A percentile compares a stretch with the other conserved stretches of the same genome.
Evolutionary conservation across 345 rosid species (phyloP).

Genomic region (Sisymbrium irio): DNA sequence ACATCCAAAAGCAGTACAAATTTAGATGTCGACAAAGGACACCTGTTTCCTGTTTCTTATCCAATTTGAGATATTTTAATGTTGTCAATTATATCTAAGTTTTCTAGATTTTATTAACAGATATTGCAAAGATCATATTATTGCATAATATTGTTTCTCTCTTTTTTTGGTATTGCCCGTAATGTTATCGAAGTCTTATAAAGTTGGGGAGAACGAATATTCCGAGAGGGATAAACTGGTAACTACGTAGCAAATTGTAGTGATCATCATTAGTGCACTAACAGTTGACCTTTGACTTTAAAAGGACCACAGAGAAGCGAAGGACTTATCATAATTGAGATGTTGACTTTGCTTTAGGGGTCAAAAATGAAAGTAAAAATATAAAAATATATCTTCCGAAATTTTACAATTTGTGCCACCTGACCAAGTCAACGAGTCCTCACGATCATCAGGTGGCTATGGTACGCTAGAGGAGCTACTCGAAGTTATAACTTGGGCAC

Average conservation of each 20-base stretch:
- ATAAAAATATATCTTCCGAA: background rate
- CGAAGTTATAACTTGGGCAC: slow-evolving; percentile 61
- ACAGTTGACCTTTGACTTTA: slow-evolving; percentile 24
- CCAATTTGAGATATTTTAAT: slow-evolving; percentile 7
- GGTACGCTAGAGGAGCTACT: slow-evolving; percentile 68
- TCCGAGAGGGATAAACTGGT: background rate
- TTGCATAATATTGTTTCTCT: background rate
- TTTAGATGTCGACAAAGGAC: slow-evolving; percentile 14
- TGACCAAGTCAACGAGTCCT: background rate
- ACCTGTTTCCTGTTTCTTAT: slow-evolving; percentile 14
- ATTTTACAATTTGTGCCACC: background rate
- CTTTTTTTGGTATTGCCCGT: background rate
- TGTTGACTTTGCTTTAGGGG: slow-evolving; percentile 12
- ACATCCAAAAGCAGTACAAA: slow-evolving; percentile 15
- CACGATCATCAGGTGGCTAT: slow-evolving; percentile 47
- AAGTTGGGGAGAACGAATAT: background rate
- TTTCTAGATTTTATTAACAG: background rate
- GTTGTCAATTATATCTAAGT: background rate
- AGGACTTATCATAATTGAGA: slow-evolving; percentile 12
- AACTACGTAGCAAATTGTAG: background rate
- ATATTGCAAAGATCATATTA: background rate
- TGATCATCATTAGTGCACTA: slow-evolving; percentile 1
- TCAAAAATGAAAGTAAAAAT: slow-evolving; percentile 6
- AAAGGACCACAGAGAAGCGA: background rate
- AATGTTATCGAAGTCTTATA: background rate